A percentile compares a stretch with the other conserved stretches of the same genome.
Conservation (phyloP, 2,329 filamentous ascomycete species). For the Phialophora macrospora region DNA sequence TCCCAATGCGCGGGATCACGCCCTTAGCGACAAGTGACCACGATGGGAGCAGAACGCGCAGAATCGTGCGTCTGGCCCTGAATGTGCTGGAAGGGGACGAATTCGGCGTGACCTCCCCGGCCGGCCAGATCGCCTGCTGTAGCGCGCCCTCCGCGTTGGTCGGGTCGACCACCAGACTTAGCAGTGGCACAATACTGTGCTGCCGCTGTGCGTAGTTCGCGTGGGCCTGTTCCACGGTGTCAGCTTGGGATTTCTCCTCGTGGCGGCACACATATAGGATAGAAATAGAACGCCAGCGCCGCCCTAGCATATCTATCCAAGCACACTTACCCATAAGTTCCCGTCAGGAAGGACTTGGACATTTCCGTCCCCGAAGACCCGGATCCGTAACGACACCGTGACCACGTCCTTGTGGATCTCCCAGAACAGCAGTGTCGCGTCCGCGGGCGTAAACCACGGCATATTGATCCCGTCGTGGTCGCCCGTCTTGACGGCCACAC, state of each 20-base stretch:
- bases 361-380: not conserved
- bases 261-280: not conserved
- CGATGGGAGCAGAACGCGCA: constrained; percentile 11
- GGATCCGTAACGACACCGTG: constrained; percentile 13
- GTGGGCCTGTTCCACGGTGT: not conserved
- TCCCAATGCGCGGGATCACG: not conserved
- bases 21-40: constrained; percentile 1
- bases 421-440: constrained; percentile 26
- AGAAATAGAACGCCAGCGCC: not conserved
- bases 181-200: not conserved
- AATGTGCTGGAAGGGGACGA: constrained; percentile 24
- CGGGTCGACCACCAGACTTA: constrained; percentile 12
- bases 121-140: constrained; percentile 1
- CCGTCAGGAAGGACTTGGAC: not conserved
- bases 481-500: constrained; percentile 19
- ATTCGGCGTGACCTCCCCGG: not conserved
- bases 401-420: constrained; percentile 14
- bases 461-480: constrained; percentile 25
- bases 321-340: not conserved
- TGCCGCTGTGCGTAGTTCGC: not conserved
- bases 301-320: not conserved
- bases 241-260: not conserved
- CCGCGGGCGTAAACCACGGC: constrained; percentile 25
- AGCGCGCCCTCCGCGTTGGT: not conserved
- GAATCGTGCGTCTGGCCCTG: constrained; percentile 12